phyloP scores from a whole-genome alignment of 805 yeast genomes.

The Wickerhamiella brachini region DNA sequence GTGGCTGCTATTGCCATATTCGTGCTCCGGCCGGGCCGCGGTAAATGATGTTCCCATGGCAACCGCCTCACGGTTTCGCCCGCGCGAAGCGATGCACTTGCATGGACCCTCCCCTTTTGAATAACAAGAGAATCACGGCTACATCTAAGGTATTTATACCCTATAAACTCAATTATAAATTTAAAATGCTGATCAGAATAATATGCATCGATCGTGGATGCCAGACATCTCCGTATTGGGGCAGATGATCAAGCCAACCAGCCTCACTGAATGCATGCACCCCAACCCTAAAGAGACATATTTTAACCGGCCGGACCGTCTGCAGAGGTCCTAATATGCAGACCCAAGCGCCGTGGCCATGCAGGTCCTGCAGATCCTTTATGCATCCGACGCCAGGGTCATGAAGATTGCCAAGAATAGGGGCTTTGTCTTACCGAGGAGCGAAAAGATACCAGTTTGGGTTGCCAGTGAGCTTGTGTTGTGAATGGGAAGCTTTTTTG shows the following conservation, averaged over 20 bases:
- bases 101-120: not conserved
- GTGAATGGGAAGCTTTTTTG: no score
- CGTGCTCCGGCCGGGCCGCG: slow-evolving; percentile 1
- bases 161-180: no score
- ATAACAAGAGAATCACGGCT: not conserved
- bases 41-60: not conserved
- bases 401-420: not conserved
- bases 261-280: not conserved
- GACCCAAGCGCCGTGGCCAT: not conserved
- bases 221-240: no score
- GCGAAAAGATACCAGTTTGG: not conserved
- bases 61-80: not conserved
- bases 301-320: not conserved
- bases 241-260: not conserved
- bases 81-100: not conserved
- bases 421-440: not conserved
- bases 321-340: not conserved
- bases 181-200: no score
- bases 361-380: not conserved
- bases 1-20: slow-evolving; percentile 4
- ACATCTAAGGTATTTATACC: not conserved
- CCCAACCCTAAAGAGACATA: not conserved
- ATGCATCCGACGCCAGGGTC: not conserved
- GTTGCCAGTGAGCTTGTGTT: no score
- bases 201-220: no score